Evolutionary conservation across 2,329 filamentous ascomycete species (phyloP), one percentile per base, ranked within the genome.

Genomic region (Alternaria arbusti): DNA sequence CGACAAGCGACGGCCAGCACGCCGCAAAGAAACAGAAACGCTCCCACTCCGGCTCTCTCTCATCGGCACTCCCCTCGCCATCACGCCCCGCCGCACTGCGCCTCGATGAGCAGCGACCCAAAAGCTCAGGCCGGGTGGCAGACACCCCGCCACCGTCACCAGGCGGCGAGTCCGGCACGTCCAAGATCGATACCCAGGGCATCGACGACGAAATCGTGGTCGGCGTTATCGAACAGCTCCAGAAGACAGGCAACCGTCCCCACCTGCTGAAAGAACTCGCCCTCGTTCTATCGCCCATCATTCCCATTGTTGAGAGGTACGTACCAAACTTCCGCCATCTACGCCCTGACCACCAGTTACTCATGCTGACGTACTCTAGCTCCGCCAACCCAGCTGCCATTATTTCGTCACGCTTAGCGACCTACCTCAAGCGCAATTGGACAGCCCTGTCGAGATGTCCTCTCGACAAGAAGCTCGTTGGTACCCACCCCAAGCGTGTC

Each of bases 201-300:
- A 94, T 98, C 81, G 93, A 94, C 77, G 96, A 99, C 80, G 94
- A 97, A 75, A 97, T 99, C 72, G 95, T 99, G 55, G 91, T 96
- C 77, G 93, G 89, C 15, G 93, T 96, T 52, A 93, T 98, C 74
- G 83, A 92, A 71, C 94, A 97, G 82, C 85, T 99, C 59, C 90
- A 97, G 80, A 91, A 91, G 78, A 96, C 94, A 2, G 91, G 90
- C 65, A 99, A 99, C 81, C 87, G 94, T 59, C 96, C 96, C 59
- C 95, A 97, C 81, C 86, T 98, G 28, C 93, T 98, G 67, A 97
- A 97, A 82, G 95, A 98, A 82, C 87, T 99, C 50, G 93, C 94
- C 57, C 87, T 89, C 13, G 87, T 96, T 55, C 86, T 98, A 64
- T 88, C 91, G 70, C 88, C 88, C 65, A 88, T 88, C 65, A 90